phyloP scores from a whole-genome alignment of 2,329 filamentous ascomycete genomes.

The Arthroderma uncinatum region DNA sequence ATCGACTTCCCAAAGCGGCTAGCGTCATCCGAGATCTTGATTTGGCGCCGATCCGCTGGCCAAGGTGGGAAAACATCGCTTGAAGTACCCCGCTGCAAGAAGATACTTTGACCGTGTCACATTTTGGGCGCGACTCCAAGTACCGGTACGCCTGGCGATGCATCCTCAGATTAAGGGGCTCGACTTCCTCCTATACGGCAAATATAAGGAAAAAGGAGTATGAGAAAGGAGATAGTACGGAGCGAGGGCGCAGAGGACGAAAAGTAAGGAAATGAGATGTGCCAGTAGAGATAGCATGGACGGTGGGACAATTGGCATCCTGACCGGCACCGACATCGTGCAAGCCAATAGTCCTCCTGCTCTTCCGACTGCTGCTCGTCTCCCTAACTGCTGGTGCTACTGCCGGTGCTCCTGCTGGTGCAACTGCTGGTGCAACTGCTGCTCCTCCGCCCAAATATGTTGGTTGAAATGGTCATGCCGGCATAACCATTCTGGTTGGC shows the following conservation, averaged over 20 bases:
- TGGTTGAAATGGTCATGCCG: too few species aligned
- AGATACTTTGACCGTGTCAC: neutral
- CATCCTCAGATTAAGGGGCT: too few species aligned
- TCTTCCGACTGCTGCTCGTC: neutral
- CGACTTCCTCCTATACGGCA: too few species aligned
- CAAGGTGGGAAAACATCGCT: neutral
- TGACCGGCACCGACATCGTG: neutral
- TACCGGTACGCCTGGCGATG: neutral
- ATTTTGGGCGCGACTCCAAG: neutral
- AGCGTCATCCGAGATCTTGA: conserved; percentile 2
- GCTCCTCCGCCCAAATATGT: too few species aligned
- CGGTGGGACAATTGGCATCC: neutral
- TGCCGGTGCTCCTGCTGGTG: neutral
- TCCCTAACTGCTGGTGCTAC: neutral
- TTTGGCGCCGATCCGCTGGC: neutral
- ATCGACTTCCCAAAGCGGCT: neutral
- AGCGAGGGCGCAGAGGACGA: too few species aligned
- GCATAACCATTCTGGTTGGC: too few species aligned
- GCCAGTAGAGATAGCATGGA: too few species aligned
- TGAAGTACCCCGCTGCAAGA: neutral
- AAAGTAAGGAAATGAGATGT: too few species aligned
- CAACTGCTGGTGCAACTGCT: neutral
- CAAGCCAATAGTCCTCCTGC: too few species aligned
- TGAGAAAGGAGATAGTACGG: too few species aligned
- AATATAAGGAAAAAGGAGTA: too few species aligned